Evolutionary conservation across 192 early-diverging fungal genomes (phyloP), one percentile per base, ranked within the genome.

Genomic region (Mortierella antarctica): DNA sequence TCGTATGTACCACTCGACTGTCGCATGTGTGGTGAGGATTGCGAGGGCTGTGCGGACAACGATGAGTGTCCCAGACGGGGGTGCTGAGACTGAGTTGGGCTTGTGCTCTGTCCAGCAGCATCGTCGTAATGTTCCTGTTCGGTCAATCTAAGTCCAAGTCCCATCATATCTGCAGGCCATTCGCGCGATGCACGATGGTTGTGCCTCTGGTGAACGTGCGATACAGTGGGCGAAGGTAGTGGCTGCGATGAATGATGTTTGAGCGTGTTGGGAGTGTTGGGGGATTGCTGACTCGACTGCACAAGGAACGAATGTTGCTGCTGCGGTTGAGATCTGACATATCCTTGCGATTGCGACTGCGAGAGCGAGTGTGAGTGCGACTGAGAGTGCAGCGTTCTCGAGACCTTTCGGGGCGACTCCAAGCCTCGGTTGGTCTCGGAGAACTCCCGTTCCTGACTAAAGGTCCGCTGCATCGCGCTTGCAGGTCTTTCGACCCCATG

Each of bases 401-500:
- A 54, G 5, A 55, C 58, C 62, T 70, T 77, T 23, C 74, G 67
- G 15, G 67, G 74, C 1, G 74, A 70, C 14, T 70, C 74, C 6
- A 57, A 39, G 31, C 17, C 61, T 12, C 62, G 65, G 39, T 62
- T 67, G 52, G 48, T 55, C 5, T 75, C 73, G 6, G 65, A 62
- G 7, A 75, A 17, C 59, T 75, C 73, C n/a, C 62, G 54, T 39
- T 75, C 73, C 46, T 75, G 73, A 20, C 73, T 68, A 23, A 60
- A 62, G 1, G 73, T 62, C 52, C 65, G 64, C 47, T 77, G 74
- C 67, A 77, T 70, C 8, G 74, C 74, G 39, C 74, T 77, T 9
- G 74, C 67, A 13, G 74, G 74, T 41, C 74, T 42, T 50, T 77
- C 74, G 6, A 77, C 62, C 14, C 74, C 74, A 5, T 60, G 74